A percentile compares a stretch with the other conserved stretches of the same genome.
Conservation (phyloP, 2,329 filamentous ascomycete genomes). For the Exophiala sideris region DNA sequence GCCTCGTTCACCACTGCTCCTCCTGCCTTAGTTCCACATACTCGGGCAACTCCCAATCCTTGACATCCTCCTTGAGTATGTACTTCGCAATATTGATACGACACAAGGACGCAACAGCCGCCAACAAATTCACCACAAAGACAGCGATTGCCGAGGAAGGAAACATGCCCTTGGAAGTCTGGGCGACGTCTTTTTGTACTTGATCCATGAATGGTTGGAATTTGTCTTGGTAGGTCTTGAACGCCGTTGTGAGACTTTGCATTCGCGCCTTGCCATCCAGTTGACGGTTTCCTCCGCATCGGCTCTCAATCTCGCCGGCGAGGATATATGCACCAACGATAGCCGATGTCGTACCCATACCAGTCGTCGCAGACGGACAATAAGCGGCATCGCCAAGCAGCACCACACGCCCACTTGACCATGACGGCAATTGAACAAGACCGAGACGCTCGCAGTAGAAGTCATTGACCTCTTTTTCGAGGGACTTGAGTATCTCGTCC, state of each 20-base stretch:
- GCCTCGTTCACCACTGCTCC: not conserved
- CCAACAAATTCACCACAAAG: too few species aligned
- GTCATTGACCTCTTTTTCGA: slow-evolving; percentile 39
- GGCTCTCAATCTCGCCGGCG: slow-evolving; percentile 36
- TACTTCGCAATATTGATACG: not conserved
- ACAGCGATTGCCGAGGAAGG: too few species aligned
- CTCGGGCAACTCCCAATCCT: not conserved
- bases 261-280: too few species aligned
- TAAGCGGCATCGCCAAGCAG: slow-evolving; percentile 56
- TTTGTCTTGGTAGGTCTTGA: too few species aligned
- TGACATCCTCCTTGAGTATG: not conserved
- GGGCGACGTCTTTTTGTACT: too few species aligned
- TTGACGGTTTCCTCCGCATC: not conserved
- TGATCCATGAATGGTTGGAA: too few species aligned
- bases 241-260: too few species aligned
- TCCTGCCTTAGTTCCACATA: not conserved
- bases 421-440: slow-evolving; percentile 45
- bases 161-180: too few species aligned
- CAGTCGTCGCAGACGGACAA: slow-evolving; percentile 48
- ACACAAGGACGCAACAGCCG: not conserved
- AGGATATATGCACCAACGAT: slow-evolving; percentile 41
- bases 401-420: slow-evolving; percentile 48
- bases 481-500: slow-evolving; percentile 41
- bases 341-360: slow-evolving; percentile 51
- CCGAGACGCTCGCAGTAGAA: slow-evolving; percentile 48